Percentiles rank a stretch among this genome's conserved stretches.
Conservation (phyloP, 2,329 filamentous ascomycete species). For the Talaromyces piceae region DNA sequence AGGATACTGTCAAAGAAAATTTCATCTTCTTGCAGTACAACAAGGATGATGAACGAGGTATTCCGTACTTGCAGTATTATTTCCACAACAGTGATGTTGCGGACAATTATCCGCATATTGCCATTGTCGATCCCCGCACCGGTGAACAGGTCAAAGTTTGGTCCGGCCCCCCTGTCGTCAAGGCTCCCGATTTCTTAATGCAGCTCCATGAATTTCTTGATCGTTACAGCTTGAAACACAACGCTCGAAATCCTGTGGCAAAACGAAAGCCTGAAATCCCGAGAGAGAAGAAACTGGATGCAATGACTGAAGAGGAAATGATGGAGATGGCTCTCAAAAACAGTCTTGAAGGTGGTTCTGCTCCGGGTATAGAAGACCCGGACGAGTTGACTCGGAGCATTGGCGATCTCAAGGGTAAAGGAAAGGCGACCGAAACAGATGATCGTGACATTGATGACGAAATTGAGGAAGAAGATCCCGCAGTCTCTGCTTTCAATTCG, state of each 20-base stretch:
- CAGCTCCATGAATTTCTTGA: conserved; percentile 96
- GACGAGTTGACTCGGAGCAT: conserved; percentile 74
- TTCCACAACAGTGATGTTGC: conserved; percentile 69
- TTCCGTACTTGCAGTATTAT: conserved; percentile 85
- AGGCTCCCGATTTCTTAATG: conserved; percentile 72
- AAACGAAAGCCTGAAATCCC: conserved; percentile 60
- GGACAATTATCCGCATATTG: conserved; percentile 93
- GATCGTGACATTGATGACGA: conserved; percentile 30
- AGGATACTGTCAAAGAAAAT: conserved; percentile 76
- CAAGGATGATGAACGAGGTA: conserved; percentile 71
- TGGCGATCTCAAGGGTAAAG: conserved; percentile 38
- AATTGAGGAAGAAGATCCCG: conserved; percentile 25
- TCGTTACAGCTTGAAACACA: conserved; percentile 79
- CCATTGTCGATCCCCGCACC: conserved; percentile 89
- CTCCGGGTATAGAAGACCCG: conserved; percentile 62
- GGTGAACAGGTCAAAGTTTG: conserved; percentile 96
- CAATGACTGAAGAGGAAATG: conserved; percentile 97
- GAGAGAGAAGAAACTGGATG: conserved; percentile 64
- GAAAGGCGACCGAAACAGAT: conserved; percentile 41
- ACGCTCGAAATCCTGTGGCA: conserved; percentile 88
- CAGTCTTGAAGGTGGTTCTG: conserved; percentile 58
- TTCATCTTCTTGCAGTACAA: conserved; percentile 95
- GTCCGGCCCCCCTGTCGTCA: conserved; percentile 75
- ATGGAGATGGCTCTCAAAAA: conserved; percentile 87
- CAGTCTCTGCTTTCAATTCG: conserved; percentile 50